Percentiles rank a stretch among this genome's conserved stretches.
phyloP scores from a whole-genome alignment of 2,329 filamentous ascomycete genomes.

The Aspergillus sp. region DNA sequence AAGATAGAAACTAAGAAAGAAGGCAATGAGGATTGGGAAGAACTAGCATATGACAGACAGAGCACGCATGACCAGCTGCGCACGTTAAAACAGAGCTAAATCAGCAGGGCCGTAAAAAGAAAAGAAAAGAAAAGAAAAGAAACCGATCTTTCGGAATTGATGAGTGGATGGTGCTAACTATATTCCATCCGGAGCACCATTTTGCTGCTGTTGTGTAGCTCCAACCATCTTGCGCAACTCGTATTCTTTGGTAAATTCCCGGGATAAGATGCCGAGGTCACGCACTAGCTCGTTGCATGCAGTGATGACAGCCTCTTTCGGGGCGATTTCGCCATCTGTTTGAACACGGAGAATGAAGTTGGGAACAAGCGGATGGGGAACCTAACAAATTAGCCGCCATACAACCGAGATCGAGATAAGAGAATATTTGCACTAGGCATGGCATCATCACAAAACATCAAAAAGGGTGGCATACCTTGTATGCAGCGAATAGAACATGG shows the following conservation, averaged over 20 bases:
- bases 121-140: no score
- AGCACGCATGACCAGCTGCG: constrained; percentile 24
- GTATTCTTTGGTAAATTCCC: constrained; percentile 90
- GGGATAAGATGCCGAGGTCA: constrained; percentile 74
- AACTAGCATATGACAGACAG: constrained; percentile 3
- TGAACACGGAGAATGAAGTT: constrained; percentile 77
- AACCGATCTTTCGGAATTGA: not conserved
- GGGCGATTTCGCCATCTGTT: constrained; percentile 83
- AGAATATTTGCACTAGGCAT: not conserved
- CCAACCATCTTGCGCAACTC: constrained; percentile 83
- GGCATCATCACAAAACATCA: constrained; percentile 13
- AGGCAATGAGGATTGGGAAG: not conserved
- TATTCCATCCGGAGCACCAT: constrained; percentile 24
- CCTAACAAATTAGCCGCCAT: constrained; percentile 25
- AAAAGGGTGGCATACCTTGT: constrained; percentile 66
- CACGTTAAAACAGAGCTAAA: constrained; percentile 12
- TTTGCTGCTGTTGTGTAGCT: constrained; percentile 55
- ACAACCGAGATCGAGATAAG: not conserved
- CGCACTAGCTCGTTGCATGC: constrained; percentile 80
- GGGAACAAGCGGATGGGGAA: constrained; percentile 47
- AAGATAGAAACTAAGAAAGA: not conserved
- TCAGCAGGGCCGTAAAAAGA: not conserved
- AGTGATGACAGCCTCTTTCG: constrained; percentile 82
- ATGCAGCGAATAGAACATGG: constrained; percentile 86
- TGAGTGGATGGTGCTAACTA: constrained; percentile 2